These are phyloP conservation scores for Oryza glumipatula DNA, from an alignment of 176 grass and related monocot species.

Conservation along the genomic window DNA sequence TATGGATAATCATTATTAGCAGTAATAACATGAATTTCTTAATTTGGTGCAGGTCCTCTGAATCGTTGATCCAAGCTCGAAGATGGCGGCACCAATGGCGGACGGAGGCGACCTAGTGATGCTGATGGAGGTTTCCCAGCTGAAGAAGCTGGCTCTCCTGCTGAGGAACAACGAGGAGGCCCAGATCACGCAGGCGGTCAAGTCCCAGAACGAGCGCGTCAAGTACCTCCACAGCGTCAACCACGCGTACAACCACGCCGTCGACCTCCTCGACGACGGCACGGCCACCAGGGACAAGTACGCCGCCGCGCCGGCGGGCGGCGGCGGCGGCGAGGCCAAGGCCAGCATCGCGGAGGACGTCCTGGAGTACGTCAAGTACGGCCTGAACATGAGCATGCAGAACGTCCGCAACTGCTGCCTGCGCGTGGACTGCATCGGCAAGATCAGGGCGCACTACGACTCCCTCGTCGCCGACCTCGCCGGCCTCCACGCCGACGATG, in stretches of 20 bases:
- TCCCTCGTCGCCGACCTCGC: neutral
- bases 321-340: neutral
- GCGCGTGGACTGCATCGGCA: neutral
- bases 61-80: too few species aligned
- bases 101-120: neutral
- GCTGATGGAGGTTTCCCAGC: neutral
- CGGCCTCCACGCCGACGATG: neutral
- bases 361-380: neutral
- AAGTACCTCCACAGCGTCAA: neutral
- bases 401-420: neutral
- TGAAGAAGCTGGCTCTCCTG: neutral
- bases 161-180: neutral
- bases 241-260: neutral
- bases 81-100: too few species aligned
- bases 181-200: neutral
- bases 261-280: neutral
- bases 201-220: neutral
- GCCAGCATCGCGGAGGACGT: neutral
- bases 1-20: too few species aligned
- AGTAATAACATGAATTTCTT: too few species aligned
- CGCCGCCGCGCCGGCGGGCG: neutral
- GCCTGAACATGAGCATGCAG: neutral
- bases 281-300: neutral
- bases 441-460: constrained; percentile 1
- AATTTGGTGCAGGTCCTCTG: too few species aligned